These are phyloP conservation scores for Ophiostoma pallidulum DNA, from an alignment of 2,329 filamentous ascomycete species.

Conservation along the genomic window DNA sequence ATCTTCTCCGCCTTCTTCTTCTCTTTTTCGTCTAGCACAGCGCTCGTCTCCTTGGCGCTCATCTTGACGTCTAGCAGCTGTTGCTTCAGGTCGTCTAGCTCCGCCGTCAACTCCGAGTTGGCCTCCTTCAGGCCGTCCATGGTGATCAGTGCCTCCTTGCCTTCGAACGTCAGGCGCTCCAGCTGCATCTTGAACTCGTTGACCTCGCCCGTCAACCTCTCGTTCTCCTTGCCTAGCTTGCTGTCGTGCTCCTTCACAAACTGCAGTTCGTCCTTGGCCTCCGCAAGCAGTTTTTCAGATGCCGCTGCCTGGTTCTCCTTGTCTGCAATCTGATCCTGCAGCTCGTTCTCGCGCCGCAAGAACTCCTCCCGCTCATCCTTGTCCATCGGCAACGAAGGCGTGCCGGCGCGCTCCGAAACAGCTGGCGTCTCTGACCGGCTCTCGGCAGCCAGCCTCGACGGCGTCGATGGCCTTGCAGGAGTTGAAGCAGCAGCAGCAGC, in stretches of 20 bases:
- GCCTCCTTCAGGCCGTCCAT: slow-evolving; percentile 97
- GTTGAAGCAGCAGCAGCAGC: slow-evolving; percentile 35
- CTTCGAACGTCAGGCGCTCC: slow-evolving; percentile 89
- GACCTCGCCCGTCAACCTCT: slow-evolving; percentile 72
- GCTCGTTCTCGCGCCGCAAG: slow-evolving; percentile 84
- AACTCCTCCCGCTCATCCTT: slow-evolving; percentile 98
- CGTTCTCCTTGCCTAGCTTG: slow-evolving; percentile 81
- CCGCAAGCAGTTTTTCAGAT: slow-evolving; percentile 69
- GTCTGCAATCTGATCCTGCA: slow-evolving; percentile 93
- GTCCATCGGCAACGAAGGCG: slow-evolving; percentile 78
- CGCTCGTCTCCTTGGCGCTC: slow-evolving; percentile 87
- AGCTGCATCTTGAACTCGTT: slow-evolving; percentile 96
- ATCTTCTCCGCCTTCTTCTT: slow-evolving; percentile 98
- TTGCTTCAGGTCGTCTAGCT: slow-evolving; percentile 92
- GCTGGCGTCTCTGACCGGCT: slow-evolving; percentile 53
- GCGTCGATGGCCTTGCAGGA: slow-evolving; percentile 46
- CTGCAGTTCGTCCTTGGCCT: slow-evolving; percentile 76
- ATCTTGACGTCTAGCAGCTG: slow-evolving; percentile 93
- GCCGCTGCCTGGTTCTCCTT: slow-evolving; percentile 74
- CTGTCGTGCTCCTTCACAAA: slow-evolving; percentile 79
- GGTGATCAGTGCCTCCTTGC: slow-evolving; percentile 92
- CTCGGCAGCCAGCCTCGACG: slow-evolving; percentile 42
- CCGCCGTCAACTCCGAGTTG: slow-evolving; percentile 81
- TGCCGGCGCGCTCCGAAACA: slow-evolving; percentile 73
- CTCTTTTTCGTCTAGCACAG: slow-evolving; percentile 91